A percentile compares a stretch with the other conserved stretches of the same genome.
These are phyloP conservation scores for Lavandula angustifolia DNA, from an alignment of 257 asterid genomes.

Conservation along the genomic window DNA sequence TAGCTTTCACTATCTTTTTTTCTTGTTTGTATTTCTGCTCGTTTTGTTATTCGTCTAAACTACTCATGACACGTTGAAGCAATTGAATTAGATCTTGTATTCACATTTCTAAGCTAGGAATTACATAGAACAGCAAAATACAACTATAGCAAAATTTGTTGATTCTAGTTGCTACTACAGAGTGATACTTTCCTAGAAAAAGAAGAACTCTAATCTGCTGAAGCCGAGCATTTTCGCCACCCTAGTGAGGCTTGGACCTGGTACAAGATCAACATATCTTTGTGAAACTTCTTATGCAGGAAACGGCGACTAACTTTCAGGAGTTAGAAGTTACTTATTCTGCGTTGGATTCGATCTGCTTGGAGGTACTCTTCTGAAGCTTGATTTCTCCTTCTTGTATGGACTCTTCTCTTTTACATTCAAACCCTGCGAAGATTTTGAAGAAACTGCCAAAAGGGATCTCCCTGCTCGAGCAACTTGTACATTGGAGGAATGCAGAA, in stretches of 20 bases:
- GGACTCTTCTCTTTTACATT: slow-evolving; percentile 43
- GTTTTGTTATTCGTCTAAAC: too few species aligned
- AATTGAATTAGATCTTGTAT: slow-evolving; percentile 41
- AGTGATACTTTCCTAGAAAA: slow-evolving; percentile 31
- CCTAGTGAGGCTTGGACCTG: slow-evolving; percentile 50
- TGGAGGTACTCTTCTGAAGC: slow-evolving; percentile 53
- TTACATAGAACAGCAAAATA: slow-evolving; percentile 38
- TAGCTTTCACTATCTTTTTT: not conserved
- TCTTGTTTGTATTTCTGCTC: not conserved
- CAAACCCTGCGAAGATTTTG: slow-evolving; percentile 37
- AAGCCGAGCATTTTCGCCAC: slow-evolving; percentile 18
- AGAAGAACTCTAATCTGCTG: slow-evolving; percentile 33
- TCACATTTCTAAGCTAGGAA: slow-evolving; percentile 49
- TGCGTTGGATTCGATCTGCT: slow-evolving; percentile 70
- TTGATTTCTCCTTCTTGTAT: slow-evolving; percentile 52
- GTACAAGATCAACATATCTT: slow-evolving; percentile 44
- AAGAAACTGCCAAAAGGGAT: slow-evolving; percentile 22
- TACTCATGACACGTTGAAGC: slow-evolving; percentile 1
- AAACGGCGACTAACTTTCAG: slow-evolving; percentile 27
- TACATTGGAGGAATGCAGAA: slow-evolving; percentile 40
- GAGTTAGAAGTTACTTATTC: slow-evolving; percentile 56
- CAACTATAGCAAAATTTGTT: slow-evolving; percentile 41
- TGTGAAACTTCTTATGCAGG: slow-evolving; percentile 37
- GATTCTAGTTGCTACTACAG: slow-evolving; percentile 29
- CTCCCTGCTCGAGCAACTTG: slow-evolving; percentile 40